Evolutionary conservation across 2,329 filamentous ascomycete species (phyloP).

Genomic region (Apiospora pterosperma): DNA sequence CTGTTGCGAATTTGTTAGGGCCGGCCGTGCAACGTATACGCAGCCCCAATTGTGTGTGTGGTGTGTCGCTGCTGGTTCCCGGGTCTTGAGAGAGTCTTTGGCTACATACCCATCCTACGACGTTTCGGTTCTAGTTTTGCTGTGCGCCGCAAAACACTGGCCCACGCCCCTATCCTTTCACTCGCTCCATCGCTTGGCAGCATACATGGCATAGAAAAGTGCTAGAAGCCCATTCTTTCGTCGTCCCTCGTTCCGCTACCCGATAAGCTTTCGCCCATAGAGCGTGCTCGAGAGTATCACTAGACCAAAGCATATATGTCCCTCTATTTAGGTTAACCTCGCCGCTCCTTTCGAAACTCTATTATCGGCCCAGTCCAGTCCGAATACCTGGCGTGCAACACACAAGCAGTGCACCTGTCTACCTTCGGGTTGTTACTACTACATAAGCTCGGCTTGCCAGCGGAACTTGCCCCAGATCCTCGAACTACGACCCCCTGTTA

Average conservation of each 20-base stretch:
- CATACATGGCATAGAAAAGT: slow-evolving; percentile 5
- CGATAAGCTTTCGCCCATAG: slow-evolving; percentile 4
- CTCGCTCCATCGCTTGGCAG: background rate
- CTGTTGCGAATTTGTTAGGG: background rate
- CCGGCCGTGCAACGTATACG: slow-evolving; percentile 1
- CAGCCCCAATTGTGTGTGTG: slow-evolving; percentile 2
- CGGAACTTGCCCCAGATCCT: slow-evolving; percentile 1
- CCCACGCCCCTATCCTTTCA: background rate
- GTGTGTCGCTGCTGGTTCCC: background rate
- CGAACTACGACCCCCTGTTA: background rate
- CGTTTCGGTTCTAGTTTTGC: background rate
- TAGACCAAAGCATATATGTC: slow-evolving; percentile 5
- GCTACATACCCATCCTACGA: background rate
- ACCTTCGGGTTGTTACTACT: background rate
- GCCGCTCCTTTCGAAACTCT: slow-evolving; percentile 7
- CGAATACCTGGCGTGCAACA: background rate
- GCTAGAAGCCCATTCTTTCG: slow-evolving; percentile 3
- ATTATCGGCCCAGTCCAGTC: slow-evolving; percentile 2
- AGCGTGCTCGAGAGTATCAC: slow-evolving; percentile 2
- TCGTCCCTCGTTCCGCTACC: slow-evolving; percentile 1
- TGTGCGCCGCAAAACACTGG: background rate
- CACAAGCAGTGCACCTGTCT: background rate
- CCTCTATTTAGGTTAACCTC: background rate
- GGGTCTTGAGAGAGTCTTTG: background rate
- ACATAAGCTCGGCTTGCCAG: background rate